A percentile compares a stretch with the other conserved stretches of the same genome.
Conservation (phyloP, 139 green algal genomes). For the Mesotaenium endlicherianum region DNA sequence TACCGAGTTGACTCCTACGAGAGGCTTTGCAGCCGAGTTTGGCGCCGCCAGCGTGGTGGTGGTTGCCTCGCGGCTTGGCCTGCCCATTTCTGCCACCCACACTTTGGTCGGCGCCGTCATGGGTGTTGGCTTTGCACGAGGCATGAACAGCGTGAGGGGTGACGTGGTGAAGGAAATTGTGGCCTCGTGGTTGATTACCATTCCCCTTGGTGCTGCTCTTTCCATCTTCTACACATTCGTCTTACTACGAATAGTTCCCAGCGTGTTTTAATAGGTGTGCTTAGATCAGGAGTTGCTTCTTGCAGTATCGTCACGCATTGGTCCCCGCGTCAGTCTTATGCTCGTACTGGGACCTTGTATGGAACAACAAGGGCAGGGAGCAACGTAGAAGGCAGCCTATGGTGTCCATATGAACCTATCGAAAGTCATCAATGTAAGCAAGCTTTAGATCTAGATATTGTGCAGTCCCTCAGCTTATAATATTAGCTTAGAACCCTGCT, state of each 20-base stretch:
- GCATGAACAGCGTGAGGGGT: slow-evolving; percentile 3
- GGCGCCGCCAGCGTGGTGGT: slow-evolving; percentile 32
- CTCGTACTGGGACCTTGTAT: too few species aligned
- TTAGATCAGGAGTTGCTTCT: too few species aligned
- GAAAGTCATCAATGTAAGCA: too few species aligned
- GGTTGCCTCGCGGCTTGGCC: slow-evolving; percentile 28
- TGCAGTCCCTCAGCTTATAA: too few species aligned
- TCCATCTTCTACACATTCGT: slow-evolving; percentile 33
- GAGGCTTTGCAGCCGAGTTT: slow-evolving; percentile 47
- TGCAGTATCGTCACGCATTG: too few species aligned
- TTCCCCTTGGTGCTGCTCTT: slow-evolving; percentile 31
- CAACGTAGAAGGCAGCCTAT: too few species aligned
- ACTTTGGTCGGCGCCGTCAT: slow-evolving; percentile 46
- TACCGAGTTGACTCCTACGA: slow-evolving; percentile 47
- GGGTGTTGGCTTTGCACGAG: slow-evolving; percentile 36
- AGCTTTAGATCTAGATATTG: too few species aligned
- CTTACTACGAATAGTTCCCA: background rate
- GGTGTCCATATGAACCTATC: too few species aligned
- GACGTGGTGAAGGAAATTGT: slow-evolving; percentile 47
- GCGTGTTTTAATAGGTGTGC: too few species aligned
- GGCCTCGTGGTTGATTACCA: slow-evolving; percentile 42
- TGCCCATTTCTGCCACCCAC: slow-evolving; percentile 44
- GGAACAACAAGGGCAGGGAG: too few species aligned
- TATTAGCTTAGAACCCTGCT: too few species aligned
- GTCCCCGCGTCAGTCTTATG: too few species aligned